Evolutionary conservation across 2,329 filamentous ascomycete genomes (phyloP), one percentile per base, ranked within the genome.

Genomic region (Talaromyces sp.): DNA sequence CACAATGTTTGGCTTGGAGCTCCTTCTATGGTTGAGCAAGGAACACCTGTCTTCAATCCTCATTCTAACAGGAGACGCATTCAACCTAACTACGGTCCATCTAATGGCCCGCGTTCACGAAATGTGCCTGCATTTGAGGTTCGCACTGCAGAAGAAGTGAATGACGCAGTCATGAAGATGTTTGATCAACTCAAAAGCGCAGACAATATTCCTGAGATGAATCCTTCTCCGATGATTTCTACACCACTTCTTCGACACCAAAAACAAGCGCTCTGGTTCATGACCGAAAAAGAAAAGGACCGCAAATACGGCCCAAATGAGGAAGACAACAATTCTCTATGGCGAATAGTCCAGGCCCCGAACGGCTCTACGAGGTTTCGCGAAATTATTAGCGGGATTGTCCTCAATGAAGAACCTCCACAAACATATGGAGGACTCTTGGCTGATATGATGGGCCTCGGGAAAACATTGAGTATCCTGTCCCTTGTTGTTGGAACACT

Each of bases 401-500:
- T 84, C 31, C 80, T 85, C 64, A 76, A 76, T 21, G 74, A 81
- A 51, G 81, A 83, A 58, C 90, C 90, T 0, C 79, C 83, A 1
- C 85, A 91, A 66, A 85, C 87, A 1, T 79, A 86, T 10, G 90
- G 90, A 29, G 90, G 90, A 3, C 86, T 93, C 38, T 77, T 93
- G 21, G 90, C 89, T 14, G 90, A 93, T 70, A 91, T 92, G 86
- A 94, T 94, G 90, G 90, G 90, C 27, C 78, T 93, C n/a, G 90
- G 90, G 9, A 94, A 93, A 75, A 92, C 90, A 0, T 74, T 99
- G 56, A 96, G 91, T 69, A 88, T 97, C 19, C 79, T 97, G 1
- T 89, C 92, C 0, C 80, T 97, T 17, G 78, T 96, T 12, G 81
- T 87, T 1, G 83, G 83, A 31, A 90, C 90, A 0, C 74, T 87